phyloP scores from a whole-genome alignment of 2,329 filamentous ascomycete species.

The Neoascochyta sp. region DNA sequence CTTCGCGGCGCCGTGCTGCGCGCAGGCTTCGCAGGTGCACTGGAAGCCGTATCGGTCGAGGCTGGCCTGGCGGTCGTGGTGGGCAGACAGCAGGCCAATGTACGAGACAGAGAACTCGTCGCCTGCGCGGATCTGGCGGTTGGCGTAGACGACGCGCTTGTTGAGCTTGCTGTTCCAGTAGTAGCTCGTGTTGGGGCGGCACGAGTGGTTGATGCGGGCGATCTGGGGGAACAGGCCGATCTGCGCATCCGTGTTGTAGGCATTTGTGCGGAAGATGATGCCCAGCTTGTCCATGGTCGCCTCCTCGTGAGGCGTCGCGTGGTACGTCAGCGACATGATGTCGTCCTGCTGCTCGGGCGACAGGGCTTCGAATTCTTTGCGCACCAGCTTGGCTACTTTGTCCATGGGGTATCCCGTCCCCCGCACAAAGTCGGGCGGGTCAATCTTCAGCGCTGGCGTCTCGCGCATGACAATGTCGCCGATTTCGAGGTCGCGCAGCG shows the following conservation, averaged over 20 bases:
- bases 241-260: constrained; percentile 31
- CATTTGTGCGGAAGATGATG: constrained; percentile 37
- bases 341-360: constrained; percentile 17
- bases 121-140: constrained; percentile 35
- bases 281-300: constrained; percentile 19
- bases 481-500: constrained; percentile 32
- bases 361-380: constrained; percentile 23
- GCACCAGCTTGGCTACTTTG: constrained; percentile 19
- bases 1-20: constrained; percentile 13
- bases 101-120: constrained; percentile 43
- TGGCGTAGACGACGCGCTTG: constrained; percentile 36
- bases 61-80: constrained; percentile 28
- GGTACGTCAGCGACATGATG: constrained; percentile 27
- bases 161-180: constrained; percentile 33
- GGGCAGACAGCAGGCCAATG: constrained; percentile 32
- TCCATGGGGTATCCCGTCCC: constrained; percentile 26
- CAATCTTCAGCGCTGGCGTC: constrained; percentile 35
- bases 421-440: constrained; percentile 23
- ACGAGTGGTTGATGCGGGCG: constrained; percentile 38
- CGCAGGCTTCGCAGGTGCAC: constrained; percentile 39
- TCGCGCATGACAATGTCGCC: constrained; percentile 43
- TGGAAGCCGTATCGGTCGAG: constrained; percentile 37
- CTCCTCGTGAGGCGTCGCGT: constrained; percentile 17
- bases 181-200: constrained; percentile 37
- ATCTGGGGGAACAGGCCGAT: constrained; percentile 36